Base-by-base conservation (phyloP, 108 stramenopile species). In the Pseudonitzschia multiseries region DNA sequence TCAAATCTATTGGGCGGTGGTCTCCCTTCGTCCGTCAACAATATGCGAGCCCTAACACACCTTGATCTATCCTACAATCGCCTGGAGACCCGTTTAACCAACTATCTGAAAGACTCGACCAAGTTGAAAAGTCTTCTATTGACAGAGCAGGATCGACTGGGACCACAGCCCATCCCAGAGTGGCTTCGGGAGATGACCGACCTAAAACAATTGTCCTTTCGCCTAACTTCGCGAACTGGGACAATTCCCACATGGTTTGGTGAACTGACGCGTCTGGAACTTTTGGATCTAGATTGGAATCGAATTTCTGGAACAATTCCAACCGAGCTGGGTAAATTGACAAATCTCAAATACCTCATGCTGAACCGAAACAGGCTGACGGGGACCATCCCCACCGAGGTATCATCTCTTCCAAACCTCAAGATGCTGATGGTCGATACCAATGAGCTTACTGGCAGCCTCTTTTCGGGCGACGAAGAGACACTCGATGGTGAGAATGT, bases 401-500 rank as follows among this genome's bases (percentile, higher is more conserved):
- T 90, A 42, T 80, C 82, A 8, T 61, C 40, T 50, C 48, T 78
- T 36, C 74, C 81, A 41, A 82, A 77, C 52, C 70, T 90, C 70
- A 71, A 76, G 51, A 79, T 83, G 54, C 73, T 90, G 21, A 85
- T 79, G 85, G n/a, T 90, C 40, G 81, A 82, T 72, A 82, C 86
- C 46, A 90, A 90, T 51, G 22, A 68, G 2, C 72, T 90, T 28
- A 76, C 74, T 1, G 86, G 84, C 18, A 62, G 50, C 2, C 63
- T 77, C n/a, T 27, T 59, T n/a, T 15, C 57, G 22, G 54, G 26
- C 24, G 54, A 56, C 21, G 24, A 56, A 22, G 54, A 26, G 26
- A 56, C 26, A 2, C 54, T 26, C 2, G 54, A 26, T 10, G 54
- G 54, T 20, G 54, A 24, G 4, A 20, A 24, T 14, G 33, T 31